phyloP scores from a whole-genome alignment of 306 rosid species.

The Trichosanthes cucumerina region DNA sequence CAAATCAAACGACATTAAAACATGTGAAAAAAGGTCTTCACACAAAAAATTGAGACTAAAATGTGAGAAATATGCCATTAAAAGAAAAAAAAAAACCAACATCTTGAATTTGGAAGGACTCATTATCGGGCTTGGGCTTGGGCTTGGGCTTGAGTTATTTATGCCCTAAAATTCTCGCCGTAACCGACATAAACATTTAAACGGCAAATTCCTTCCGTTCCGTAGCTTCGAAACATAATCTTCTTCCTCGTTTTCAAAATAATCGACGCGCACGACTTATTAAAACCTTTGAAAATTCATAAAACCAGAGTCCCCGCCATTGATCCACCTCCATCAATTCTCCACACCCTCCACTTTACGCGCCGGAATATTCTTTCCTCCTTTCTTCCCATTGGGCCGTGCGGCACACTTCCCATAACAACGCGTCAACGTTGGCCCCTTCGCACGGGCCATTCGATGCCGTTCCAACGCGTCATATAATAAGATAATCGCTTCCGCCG shows the following conservation, averaged over 20 bases:
- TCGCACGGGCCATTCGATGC: constrained; percentile 31
- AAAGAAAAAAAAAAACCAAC: no score
- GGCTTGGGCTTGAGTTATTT: not conserved
- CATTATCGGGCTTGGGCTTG: not conserved
- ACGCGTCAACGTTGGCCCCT: constrained; percentile 21
- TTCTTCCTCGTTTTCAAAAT: not conserved
- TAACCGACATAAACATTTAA: not conserved
- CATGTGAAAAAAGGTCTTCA: no score
- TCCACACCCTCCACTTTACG: not conserved
- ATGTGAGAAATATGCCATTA: no score
- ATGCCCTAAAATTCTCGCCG: not conserved
- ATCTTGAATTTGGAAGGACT: no score
- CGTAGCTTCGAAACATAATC: not conserved
- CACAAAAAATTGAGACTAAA: no score
- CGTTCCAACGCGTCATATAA: constrained; percentile 39
- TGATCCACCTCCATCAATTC: not conserved
- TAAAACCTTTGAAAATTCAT: not conserved
- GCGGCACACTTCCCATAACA: accelerated
- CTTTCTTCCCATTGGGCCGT: constrained; percentile 13
- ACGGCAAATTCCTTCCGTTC: not conserved
- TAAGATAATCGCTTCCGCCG: constrained; percentile 37
- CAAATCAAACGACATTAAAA: no score
- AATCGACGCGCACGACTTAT: not conserved
- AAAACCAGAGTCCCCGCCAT: not conserved
- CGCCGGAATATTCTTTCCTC: not conserved